A percentile compares a stretch with the other conserved stretches of the same genome.
Conservation (phyloP, 148 eudicot genomes). For the Dianthus caryophyllus region DNA sequence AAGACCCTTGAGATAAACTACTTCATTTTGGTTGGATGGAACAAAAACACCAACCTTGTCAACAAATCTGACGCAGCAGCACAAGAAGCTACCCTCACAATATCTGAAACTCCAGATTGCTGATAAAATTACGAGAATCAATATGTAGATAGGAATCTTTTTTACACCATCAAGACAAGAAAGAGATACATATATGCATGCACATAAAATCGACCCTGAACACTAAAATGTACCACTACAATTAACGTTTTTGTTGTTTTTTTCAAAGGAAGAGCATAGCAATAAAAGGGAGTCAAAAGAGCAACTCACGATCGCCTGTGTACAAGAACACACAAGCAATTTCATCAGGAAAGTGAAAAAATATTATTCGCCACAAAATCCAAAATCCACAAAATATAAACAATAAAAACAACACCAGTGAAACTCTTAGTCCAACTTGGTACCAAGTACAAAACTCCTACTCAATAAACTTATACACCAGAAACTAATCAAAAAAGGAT, state of each 20-base stretch:
- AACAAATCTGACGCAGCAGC: constrained; percentile 77
- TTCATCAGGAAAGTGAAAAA: too few species aligned
- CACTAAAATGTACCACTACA: not conserved
- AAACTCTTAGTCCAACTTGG: not conserved
- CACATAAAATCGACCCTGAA: not conserved
- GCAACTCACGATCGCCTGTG: not conserved
- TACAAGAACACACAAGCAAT: not conserved
- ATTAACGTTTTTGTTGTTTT: not conserved
- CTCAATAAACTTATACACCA: not conserved
- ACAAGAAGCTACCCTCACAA: constrained; percentile 74
- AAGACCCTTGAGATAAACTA: not conserved
- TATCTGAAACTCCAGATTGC: constrained; percentile 62
- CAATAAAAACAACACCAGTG: not conserved
- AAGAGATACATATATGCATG: not conserved
- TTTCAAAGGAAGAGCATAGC: not conserved
- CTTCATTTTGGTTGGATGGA: constrained; percentile 8
- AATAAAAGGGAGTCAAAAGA: not conserved
- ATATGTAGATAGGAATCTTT: not conserved
- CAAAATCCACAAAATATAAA: not conserved
- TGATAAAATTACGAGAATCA: constrained; percentile 28
- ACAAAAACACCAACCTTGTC: constrained; percentile 52
- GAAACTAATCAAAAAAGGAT: not conserved
- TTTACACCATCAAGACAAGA: not conserved
- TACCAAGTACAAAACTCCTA: not conserved
- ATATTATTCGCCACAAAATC: not conserved